These are phyloP conservation scores for Plantago elongata DNA, from an alignment of 257 asterid species.

Conservation along the genomic window DNA sequence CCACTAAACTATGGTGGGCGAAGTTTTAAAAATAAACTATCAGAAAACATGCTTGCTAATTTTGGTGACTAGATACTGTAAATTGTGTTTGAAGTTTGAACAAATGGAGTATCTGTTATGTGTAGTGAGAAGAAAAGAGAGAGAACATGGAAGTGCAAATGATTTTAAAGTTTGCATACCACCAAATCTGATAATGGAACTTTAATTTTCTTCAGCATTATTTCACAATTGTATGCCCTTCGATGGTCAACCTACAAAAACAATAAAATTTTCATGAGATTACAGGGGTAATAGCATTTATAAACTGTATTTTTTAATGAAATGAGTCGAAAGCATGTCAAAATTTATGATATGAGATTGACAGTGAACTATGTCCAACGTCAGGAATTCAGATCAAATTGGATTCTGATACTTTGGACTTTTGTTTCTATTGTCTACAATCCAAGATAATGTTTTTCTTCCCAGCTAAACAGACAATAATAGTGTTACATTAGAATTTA, in stretches of 20 bases:
- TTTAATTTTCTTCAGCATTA: conserved; percentile 86
- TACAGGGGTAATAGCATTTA: conserved; percentile 3
- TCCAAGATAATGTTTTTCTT: background rate
- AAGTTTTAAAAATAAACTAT: too few species aligned
- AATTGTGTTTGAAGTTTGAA: too few species aligned
- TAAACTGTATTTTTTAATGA: conserved; percentile 5
- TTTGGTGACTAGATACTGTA: too few species aligned
- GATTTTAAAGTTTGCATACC: conserved; percentile 36
- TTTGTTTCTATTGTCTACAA: background rate
- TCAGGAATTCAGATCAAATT: background rate
- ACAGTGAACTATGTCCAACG: conserved; percentile 1
- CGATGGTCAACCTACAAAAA: conserved; percentile 70
- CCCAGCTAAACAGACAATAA: background rate
- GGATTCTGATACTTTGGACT: background rate
- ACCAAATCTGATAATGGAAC: conserved; percentile 70
- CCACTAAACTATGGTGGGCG: too few species aligned
- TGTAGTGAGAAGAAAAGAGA: background rate
- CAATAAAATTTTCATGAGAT: conserved; percentile 4
- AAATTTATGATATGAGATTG: background rate
- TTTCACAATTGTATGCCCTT: conserved; percentile 89
- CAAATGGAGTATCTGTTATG: conserved; percentile 3
- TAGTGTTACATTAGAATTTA: too few species aligned
- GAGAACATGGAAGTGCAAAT: background rate
- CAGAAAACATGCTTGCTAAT: too few species aligned
- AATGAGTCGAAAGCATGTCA: conserved; percentile 9